A percentile compares a stretch with the other conserved stretches of the same genome.
phyloP scores from a whole-genome alignment of 73 alveolate species.

The Paramecium sonneborni region DNA sequence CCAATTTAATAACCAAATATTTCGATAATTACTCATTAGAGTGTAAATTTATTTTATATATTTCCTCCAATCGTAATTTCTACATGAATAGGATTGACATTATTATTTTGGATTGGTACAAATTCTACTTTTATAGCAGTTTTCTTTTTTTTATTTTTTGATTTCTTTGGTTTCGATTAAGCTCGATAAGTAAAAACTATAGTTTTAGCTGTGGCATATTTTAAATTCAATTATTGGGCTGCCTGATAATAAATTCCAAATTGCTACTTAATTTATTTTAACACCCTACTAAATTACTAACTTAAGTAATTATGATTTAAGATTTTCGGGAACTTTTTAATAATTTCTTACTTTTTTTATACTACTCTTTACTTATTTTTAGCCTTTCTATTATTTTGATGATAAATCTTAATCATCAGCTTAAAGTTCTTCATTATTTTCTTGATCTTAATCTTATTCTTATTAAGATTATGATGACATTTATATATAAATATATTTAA shows the following conservation, averaged over 20 bases:
- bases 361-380: neutral
- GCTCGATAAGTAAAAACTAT: constrained; percentile 51
- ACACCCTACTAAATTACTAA: constrained; percentile 29
- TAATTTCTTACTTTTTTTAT: constrained; percentile 38
- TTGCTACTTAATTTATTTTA: neutral
- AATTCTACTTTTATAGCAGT: neutral
- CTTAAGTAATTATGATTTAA: constrained; percentile 3
- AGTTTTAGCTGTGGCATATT: constrained; percentile 54
- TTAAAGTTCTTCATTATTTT: neutral
- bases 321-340: constrained; percentile 32
- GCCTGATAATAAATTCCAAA: neutral
- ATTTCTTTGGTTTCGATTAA: constrained; percentile 1
- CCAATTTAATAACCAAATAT: neutral
- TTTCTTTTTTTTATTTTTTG: constrained; percentile 43
- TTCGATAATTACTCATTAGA: neutral
- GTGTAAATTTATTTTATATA: neutral
- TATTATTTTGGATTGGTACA: neutral
- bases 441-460: neutral
- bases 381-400: neutral
- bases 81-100: neutral
- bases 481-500: neutral
- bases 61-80: constrained; percentile 49
- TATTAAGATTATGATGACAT: neutral
- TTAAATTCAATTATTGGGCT: constrained; percentile 30
- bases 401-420: neutral